Conservation (phyloP, 2,329 filamentous ascomycete genomes). For the Colletotrichum camelliae region DNA sequence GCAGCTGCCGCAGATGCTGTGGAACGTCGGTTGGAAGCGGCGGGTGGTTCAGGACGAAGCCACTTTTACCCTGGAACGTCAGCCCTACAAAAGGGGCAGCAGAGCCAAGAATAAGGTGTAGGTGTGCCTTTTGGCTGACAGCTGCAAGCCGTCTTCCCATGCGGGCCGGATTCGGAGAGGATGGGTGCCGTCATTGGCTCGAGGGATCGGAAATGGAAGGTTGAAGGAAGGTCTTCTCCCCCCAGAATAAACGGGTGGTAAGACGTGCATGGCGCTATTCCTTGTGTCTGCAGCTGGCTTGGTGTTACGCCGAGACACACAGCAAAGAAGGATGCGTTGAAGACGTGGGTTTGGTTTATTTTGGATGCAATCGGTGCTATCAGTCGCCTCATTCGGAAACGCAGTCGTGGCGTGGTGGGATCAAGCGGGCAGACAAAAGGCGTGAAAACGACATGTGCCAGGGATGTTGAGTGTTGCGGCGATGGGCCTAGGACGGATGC, state of each 20-base stretch:
- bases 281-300: neutral
- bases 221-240: neutral
- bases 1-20: neutral
- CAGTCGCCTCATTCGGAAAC: neutral
- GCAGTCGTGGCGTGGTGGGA: neutral
- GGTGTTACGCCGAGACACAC: neutral
- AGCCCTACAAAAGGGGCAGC: slow-evolving; percentile 3
- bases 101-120: neutral
- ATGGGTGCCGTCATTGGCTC: neutral
- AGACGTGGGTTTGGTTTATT: neutral
- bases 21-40: slow-evolving; percentile 1
- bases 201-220: neutral
- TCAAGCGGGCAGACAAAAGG: neutral
- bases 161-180: neutral
- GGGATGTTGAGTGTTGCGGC: neutral
- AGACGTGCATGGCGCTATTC: neutral
- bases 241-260: neutral
- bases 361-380: neutral
- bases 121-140: neutral
- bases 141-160: neutral
- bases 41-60: neutral
- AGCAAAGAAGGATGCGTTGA: neutral
- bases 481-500: neutral
- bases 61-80: neutral
- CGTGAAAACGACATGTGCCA: neutral